Evolutionary conservation across 164 flowering plant species (phyloP), one percentile per base, ranked within the genome.

Genomic region (Litsea cubeba): DNA sequence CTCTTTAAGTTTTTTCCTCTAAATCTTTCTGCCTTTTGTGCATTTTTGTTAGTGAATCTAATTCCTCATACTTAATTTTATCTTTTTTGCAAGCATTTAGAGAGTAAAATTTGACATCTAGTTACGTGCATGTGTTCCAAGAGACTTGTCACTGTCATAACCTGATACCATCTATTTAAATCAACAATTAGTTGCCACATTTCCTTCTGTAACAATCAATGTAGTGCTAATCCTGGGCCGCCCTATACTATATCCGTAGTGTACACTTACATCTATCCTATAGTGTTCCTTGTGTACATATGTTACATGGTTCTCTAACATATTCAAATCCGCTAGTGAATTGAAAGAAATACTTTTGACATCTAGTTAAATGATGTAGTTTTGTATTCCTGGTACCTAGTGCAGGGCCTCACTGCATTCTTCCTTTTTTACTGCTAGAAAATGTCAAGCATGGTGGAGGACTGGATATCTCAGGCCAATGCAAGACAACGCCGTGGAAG

Each of bases 391-490:
- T 66, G 20, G 1, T 22, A 63, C 24, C 66, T 22, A 40, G 46
- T 40, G 46, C 46, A 40, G 46, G 46, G 46, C 46, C n/a, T 30
- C 20, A 28, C 35, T 28, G n/a, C 69, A 17, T 22, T 23, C 49
- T 25, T 74, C n/a, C 20, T 60, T 75, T 32, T 50, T 75, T 77
- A 5, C n/a, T 72, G 18, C 24, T 76, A 94, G 98, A 94, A 92
- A 94, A 72, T 94, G 70, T 87, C 98, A 50, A 91, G 93, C 88
- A 92, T 92, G 96, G 94, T 90, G 75, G 98, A 94, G 81, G 98
- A 94, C 83, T 94, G 98, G 98, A 91, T 94, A 77, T 92, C 98
- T 74, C 85, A 81, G 82, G 98, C 98, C 78, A 94, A 92, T 87
- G 94, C 95, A 71, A 90, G 81, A 79, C 98, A 94, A 75, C 83